Evolutionary conservation across 352 stramenopile genomes (phyloP), one percentile per base, ranked within the genome.

Genomic region (Pythium rhizo-oryzae): DNA sequence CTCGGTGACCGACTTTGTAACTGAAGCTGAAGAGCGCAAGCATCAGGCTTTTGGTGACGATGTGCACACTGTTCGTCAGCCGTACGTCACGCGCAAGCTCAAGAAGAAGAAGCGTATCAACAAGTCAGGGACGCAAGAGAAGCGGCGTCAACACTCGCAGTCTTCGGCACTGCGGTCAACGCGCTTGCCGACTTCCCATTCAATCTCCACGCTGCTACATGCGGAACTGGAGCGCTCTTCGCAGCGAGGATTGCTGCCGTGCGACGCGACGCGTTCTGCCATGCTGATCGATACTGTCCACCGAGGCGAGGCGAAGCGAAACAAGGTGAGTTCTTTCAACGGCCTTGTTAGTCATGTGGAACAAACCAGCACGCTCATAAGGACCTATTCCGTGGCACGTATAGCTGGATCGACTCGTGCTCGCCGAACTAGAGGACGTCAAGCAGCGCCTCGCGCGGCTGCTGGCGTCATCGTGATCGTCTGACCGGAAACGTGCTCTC

Each of bases 381-480:
- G 50, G 11, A 4, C 5, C 5, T 25, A 33, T 15, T 53, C 44
- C 11, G 16, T 52, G 12, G 16, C n/a, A 19, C 19, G 15, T 9
- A 21, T n/a, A 53, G 81, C 59, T 93, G 9, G 85, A 93, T 64
- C 75, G 69, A 28, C 59, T 89, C n/a, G 74, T 93, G 24, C 68
- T 91, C 16, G 72, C 62, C 0, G 85, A 93, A 57, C 68, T 93
- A 9, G 78, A 90, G 5, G 81, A 90, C 50, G 77, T 91, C 24
- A 90, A 93, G 51, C 74, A 79, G 49, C 60, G 83, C n/a, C 72
- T 93, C 16, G 78, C 82, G 1, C 82, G 73, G n/a, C 59, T 91
- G 19, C 62, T 85, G 44, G 54, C 55, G 51, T 62, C 57, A 23
- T 67, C 58, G 25, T 70, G 53, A 59, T 35, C 19, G 41, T 44